Base-by-base conservation (phyloP, 805 yeast species). In the Candida tibetensis region DNA sequence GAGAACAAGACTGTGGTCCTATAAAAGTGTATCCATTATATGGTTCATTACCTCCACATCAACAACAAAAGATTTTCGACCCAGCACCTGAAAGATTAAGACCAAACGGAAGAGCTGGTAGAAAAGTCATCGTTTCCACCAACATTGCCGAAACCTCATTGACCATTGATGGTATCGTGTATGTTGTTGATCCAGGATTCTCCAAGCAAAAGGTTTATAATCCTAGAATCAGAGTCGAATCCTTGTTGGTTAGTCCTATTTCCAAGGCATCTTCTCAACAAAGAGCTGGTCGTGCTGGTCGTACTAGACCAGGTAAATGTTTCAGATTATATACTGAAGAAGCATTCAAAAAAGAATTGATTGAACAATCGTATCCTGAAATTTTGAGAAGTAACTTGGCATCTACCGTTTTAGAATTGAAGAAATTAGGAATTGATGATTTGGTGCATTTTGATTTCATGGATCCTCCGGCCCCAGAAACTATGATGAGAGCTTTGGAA, bases 391-490 rank as follows among this genome's bases (percentile, higher is more conserved):
- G 91, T 42, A 91, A 91, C 64, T 74, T 91, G 55, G 82, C 96
- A 4, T 82, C 89, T 17, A 93, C 97, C 0, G 98, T 91, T 25
- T 68, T 91, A 46, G 95, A 93, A 60, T 73, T 91, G 62, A 93
- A 93, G 61, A 93, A 93, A 64, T 76, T 93, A 47, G 98, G 98
- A 10, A 77, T 91, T 47, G 95, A 93, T 58, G 98, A 91, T 66
- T 77, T 91, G 55, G 99, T 93, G 28, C 98, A 91, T 65, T 91
- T 91, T 57, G 99, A 93, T 61, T 91, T 93, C 58, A 91, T 91
- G 95, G 99, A 91, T 58, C 98, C 99, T 5, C 99, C 99, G 10
- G 98, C 98, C 2, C 99, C 99, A 7, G 99, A 91, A 64, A 93
- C 99, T 5, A 93, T 91, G 99, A 93, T 93, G 99, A 77, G 99